Evolutionary conservation across 2,329 filamentous ascomycete species (phyloP).

Genomic region (Colletotrichum tanaceti): DNA sequence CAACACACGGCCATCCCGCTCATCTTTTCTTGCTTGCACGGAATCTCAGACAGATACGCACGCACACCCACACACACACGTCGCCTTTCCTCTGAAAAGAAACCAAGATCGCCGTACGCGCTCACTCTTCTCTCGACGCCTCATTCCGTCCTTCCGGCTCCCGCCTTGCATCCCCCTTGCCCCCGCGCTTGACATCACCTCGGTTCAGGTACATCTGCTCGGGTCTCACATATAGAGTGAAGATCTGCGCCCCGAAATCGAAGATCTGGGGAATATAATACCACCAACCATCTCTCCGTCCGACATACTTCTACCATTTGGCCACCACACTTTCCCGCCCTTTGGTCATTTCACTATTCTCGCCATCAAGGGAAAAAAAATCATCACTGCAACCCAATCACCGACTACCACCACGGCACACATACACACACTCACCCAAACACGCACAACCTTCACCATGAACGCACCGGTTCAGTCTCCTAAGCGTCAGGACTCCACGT

Average conservation of each 20-base stretch:
- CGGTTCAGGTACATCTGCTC: constrained; percentile 29
- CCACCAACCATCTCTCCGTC: constrained; percentile 31
- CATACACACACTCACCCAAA: not conserved
- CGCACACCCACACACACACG: constrained; percentile 16
- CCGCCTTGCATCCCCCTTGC: constrained; percentile 3
- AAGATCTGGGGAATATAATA: constrained; percentile 41
- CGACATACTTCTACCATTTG: constrained; percentile 7
- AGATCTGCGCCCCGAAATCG: constrained; percentile 34
- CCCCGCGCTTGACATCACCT: constrained; percentile 36
- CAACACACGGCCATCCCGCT: constrained; percentile 30
- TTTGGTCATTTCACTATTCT: not conserved
- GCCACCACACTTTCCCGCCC: not conserved
- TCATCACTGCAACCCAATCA: not conserved
- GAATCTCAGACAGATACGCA: constrained; percentile 23
- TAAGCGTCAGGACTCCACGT: constrained; percentile 33
- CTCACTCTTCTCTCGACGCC: constrained; percentile 13
- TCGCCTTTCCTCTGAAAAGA: constrained; percentile 12
- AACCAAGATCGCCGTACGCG: constrained; percentile 16
- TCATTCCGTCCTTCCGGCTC: constrained; percentile 19
- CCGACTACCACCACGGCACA: not conserved
- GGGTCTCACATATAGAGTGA: constrained; percentile 28
- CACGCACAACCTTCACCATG: constrained; percentile 36
- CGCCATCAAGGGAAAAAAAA: constrained; percentile 3
- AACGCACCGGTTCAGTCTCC: constrained; percentile 39
- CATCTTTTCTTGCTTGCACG: not conserved